A percentile compares a stretch with the other conserved stretches of the same genome.
Evolutionary conservation across 257 asterid genomes (phyloP).

Genomic region (Jasminum sambac): DNA sequence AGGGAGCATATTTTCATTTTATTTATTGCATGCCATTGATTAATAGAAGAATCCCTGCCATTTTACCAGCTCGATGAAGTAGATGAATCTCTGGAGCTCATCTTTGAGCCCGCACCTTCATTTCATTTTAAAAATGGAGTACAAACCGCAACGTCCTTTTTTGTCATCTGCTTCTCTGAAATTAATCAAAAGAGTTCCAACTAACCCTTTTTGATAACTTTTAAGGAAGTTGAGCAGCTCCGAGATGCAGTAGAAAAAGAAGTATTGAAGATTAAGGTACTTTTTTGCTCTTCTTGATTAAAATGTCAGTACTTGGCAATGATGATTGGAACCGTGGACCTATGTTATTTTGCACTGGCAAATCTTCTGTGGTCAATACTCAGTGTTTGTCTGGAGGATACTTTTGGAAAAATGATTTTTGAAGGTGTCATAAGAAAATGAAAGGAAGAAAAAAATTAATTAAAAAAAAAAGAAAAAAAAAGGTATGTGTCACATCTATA

Average conservation of each 20-base stretch:
- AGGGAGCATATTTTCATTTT: neutral
- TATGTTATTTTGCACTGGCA: constrained; percentile 7
- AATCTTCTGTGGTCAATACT: constrained; percentile 13
- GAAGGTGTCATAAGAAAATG: too few relatives aligned
- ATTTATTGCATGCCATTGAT: neutral
- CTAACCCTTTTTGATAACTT: constrained; percentile 20
- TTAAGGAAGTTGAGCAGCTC: constrained; percentile 87
- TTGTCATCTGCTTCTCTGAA: constrained; percentile 9
- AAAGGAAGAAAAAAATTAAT: too few relatives aligned
- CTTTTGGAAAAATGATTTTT: too few relatives aligned
- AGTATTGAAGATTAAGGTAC: constrained; percentile 74
- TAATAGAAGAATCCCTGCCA: neutral
- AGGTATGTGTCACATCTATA: too few relatives aligned
- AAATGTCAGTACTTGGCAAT: constrained; percentile 19
- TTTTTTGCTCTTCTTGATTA: constrained; percentile 20
- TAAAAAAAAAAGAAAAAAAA: too few relatives aligned
- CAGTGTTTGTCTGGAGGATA: neutral
- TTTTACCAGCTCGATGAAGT: constrained; percentile 12
- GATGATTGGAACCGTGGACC: constrained; percentile 12
- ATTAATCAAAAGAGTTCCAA: constrained; percentile 9
- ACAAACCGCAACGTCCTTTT: constrained; percentile 4
- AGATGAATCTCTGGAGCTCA: constrained; percentile 4
- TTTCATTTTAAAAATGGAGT: constrained; percentile 16
- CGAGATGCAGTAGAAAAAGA: constrained; percentile 63
- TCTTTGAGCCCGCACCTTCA: constrained; percentile 5